Conservation (phyloP, 2,329 filamentous ascomycete genomes). For the Leptographium wingfieldii region DNA sequence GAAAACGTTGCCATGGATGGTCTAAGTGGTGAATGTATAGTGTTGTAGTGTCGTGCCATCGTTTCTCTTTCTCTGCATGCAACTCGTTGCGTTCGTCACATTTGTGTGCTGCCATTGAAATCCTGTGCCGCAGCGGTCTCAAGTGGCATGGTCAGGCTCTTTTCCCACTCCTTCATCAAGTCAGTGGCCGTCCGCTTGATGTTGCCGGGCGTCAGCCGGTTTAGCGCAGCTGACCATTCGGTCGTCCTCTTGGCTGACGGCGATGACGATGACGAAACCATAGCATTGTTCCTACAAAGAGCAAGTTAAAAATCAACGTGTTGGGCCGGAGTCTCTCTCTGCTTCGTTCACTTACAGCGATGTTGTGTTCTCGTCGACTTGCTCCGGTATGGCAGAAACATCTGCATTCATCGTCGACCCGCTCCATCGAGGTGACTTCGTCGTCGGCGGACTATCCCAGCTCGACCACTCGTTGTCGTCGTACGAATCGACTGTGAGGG, state of each 20-base stretch:
- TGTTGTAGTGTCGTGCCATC: neutral
- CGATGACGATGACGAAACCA: constrained; percentile 5
- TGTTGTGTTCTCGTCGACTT: constrained; percentile 30
- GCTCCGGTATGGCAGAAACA: constrained; percentile 32
- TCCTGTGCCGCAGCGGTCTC: constrained; percentile 1
- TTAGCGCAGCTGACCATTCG: constrained; percentile 54
- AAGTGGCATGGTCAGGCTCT: constrained; percentile 47
- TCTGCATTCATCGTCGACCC: constrained; percentile 44
- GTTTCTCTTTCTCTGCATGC: neutral
- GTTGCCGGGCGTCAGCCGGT: constrained; percentile 60
- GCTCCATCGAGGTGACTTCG: constrained; percentile 44
- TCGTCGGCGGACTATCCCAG: constrained; percentile 46
- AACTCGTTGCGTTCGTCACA: neutral
- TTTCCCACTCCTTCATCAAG: constrained; percentile 87
- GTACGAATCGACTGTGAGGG: constrained; percentile 41
- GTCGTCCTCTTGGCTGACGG: constrained; percentile 29
- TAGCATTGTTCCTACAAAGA: constrained; percentile 3
- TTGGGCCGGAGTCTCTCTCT: neutral
- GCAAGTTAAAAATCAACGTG: neutral
- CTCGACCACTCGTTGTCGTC: constrained; percentile 53
- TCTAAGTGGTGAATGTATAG: neutral
- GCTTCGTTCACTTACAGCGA: constrained; percentile 30
- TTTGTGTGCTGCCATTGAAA: neutral
- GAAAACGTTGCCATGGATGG: neutral
- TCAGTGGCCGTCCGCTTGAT: constrained; percentile 73